Base-by-base conservation (phyloP, 371 early-diverging fungal genomes). In the Lichtheimia ornata region DNA sequence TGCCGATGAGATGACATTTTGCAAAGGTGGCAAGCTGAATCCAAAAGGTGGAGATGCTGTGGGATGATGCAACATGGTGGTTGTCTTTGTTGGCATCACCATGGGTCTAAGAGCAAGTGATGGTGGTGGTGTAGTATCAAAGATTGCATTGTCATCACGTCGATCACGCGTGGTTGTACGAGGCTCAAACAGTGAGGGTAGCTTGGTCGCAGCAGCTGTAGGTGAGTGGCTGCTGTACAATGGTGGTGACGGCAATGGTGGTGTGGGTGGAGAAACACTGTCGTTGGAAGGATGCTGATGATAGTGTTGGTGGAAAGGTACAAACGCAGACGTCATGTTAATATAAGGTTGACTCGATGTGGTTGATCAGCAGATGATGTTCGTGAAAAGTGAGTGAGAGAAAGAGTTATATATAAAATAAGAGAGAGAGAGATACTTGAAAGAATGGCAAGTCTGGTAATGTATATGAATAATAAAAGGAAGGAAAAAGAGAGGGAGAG, bases 11-110 rank as follows among this genome's bases (percentile, higher is more conserved):
- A 63, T 41, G 0, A 57, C 20, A 27, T 56, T 47, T 22, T 77
- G 74, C 53, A 77, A 66, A 41, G 77, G 67, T 28, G 77, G 77
- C 6, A 77, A 52, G 22, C 59, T 60, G 24, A 42, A 56, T 43
- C 58, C 55, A 57, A 64, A 56, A 47, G 54, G 51, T 40, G 58
- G 55, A 4, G 53, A 41, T 58, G 59, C 9, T n/a, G 50, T 11
- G 1, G 35, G 35, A 35, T 35, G 35, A 35, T 35, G 35, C 35
- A 35, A 35, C 35, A 35, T 35, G 35, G 35, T 35, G 1, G 6
- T 35, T 35, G 35, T 35, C 35, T 35, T 35, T 35, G 35, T 35
- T 35, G 35, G 35, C 11, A 35, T 35, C 35, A 35, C 35, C 35
- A 35, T 35, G 2, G 35, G 35, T 35, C 35, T 35, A 35, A 35